These are phyloP conservation scores for Cyclocybe aegerita DNA, from an alignment of 768 basidiomycete species.

Conservation along the genomic window DNA sequence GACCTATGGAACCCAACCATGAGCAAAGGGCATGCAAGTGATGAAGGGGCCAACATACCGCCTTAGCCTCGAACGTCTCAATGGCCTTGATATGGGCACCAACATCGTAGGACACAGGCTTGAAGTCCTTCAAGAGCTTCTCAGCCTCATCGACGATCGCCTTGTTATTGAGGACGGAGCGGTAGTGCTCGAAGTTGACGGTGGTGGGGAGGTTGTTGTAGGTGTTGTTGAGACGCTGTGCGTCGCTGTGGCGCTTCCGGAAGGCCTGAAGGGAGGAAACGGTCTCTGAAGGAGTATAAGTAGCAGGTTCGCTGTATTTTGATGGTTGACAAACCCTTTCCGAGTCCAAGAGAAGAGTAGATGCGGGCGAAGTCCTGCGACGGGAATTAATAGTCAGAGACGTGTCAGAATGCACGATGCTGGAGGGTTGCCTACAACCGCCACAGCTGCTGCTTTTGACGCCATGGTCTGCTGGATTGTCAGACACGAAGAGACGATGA, in stretches of 20 bases:
- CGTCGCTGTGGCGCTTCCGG: conserved; percentile 93
- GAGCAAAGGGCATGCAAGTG: not conserved
- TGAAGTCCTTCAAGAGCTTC: conserved; percentile 85
- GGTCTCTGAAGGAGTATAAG: conserved; percentile 59
- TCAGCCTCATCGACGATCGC: conserved; percentile 90
- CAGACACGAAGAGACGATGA: conserved; percentile 2
- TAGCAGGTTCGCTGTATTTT: not conserved
- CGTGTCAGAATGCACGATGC: conserved; percentile 15
- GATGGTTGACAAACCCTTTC: conserved; percentile 65
- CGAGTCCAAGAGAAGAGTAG: conserved; percentile 79
- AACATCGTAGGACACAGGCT: conserved; percentile 94
- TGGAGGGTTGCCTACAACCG: conserved; percentile 47
- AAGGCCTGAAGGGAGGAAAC: conserved; percentile 89
- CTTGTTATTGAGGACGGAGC: conserved; percentile 88
- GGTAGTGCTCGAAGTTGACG: conserved; percentile 91
- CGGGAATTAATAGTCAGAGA: conserved; percentile 18
- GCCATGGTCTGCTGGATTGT: conserved; percentile 47
- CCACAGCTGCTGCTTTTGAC: conserved; percentile 68
- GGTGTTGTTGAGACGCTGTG: conserved; percentile 68
- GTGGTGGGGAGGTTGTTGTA: conserved; percentile 73
- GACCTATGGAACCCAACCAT: conserved; percentile 47
- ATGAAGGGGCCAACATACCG: conserved; percentile 49
- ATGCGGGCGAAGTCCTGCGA: conserved; percentile 80
- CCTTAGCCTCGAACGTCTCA: conserved; percentile 94
- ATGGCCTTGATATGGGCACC: conserved; percentile 89